Evolutionary conservation across 495 filamentous ascomycete genomes (phyloP).

Genomic region (Friedmanniomyces simplex): DNA sequence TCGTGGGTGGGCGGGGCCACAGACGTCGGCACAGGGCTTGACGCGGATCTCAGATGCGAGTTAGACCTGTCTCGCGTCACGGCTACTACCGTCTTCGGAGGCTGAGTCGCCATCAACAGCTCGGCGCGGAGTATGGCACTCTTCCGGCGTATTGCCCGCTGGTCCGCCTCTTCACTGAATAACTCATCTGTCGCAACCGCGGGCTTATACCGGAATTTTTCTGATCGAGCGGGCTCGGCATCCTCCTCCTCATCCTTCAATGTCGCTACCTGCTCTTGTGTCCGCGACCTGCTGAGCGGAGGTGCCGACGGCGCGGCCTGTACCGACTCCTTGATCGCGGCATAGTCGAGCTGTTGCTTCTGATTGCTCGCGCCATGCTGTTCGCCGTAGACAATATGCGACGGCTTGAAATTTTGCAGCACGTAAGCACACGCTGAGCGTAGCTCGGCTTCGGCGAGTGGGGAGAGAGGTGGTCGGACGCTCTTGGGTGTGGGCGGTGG

Average conservation of each 20-base stretch:
- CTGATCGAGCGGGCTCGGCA: neutral
- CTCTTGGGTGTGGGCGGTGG: constrained; percentile 28
- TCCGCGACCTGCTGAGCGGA: neutral
- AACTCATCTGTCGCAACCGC: neutral
- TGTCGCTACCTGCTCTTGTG: neutral
- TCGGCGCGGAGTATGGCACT: constrained; percentile 6
- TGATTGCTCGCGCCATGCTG: constrained; percentile 2
- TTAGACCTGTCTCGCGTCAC: neutral
- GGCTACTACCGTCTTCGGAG: neutral
- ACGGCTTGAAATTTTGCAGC: constrained; percentile 31
- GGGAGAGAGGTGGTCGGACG: constrained; percentile 26
- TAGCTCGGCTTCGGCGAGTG: constrained; percentile 27
- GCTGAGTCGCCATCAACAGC: constrained; percentile 1
- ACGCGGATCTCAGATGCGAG: neutral
- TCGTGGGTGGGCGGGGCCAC: constrained; percentile 8
- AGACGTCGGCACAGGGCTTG: neutral
- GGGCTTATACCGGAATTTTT: constrained; percentile 6
- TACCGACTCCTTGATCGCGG: constrained; percentile 11
- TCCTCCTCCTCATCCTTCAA: neutral
- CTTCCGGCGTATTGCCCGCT: neutral
- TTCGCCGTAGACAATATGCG: constrained; percentile 25
- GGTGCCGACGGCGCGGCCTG: neutral
- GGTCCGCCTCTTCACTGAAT: neutral
- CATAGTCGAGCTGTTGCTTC: constrained; percentile 24
- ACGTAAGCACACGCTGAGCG: constrained; percentile 29